Base-by-base conservation (phyloP, 164 flowering plant genomes). In the Amborella trichopoda region DNA sequence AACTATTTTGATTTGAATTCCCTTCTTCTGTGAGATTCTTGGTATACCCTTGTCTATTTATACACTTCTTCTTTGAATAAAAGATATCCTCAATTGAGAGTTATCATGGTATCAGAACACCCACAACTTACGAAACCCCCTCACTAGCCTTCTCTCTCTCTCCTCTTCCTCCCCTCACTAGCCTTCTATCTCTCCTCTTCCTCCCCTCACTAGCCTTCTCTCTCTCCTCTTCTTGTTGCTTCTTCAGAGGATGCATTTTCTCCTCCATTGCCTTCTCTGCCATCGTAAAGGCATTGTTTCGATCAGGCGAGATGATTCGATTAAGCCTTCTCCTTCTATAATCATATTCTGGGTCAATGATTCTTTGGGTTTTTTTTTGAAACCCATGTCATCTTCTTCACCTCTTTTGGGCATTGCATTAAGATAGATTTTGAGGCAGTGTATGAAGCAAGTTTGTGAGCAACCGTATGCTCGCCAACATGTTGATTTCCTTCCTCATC, bases 211-310 rank as follows among this genome's bases (percentile, higher is more conserved):
- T 80, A 69, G 53, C 82, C 96, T 55, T 84, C 94, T 20, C 40
- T 37, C 57, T 87, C 75, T 55, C 78, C 76, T 72, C 73, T 74
- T n/a, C n/a, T n/a, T n/a, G n/a, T n/a, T n/a, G n/a, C n/a, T n/a
- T n/a, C n/a, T n/a, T n/a, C n/a, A n/a, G n/a, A n/a, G n/a, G n/a
- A 69, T 76, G 55, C 0, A 77, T 75, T 70, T 75, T 71, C 66
- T 87, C 95, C 58, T 67, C 74, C 96, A 91, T 91, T 6, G 78
- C 76, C 43, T 91, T 95, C 2, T 69, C 75, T 93, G 72, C 76
- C 78, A 69, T 93, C 99, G 87, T 81, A 60, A 88, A 88, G 0
- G 99, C 82, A 63, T 93, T 96, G 36, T 77, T 69, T 48, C 99
- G 52, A 20, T 84, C 99, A 0, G 96, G 99, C 0, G 96, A 88